Base-by-base conservation (phyloP, 2,329 filamentous ascomycete species). In the Biscogniauxia mediterranea region DNA sequence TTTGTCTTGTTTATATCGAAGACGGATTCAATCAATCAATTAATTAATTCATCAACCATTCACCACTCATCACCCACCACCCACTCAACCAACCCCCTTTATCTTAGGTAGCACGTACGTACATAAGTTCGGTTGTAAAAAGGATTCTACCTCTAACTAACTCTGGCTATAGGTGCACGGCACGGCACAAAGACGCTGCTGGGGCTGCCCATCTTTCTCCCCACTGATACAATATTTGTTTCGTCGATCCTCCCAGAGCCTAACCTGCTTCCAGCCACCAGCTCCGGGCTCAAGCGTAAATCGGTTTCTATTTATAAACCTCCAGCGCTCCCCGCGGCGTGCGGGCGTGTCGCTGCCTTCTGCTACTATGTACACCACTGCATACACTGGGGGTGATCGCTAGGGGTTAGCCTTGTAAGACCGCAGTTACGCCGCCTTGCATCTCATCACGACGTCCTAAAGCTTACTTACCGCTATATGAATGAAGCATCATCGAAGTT, bases 321-420 rank as follows among this genome's bases (percentile, higher is more conserved):
- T 46, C 15, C 28, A 32, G 28, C 28, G 3, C 2, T 46, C 38
- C 38, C 38, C 38, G 6, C 38, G 38, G 26, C 26, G 26, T 28
- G 26, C 26, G 11, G 38, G 38, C 38, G 38, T 46, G 38, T 46
- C 38, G 38, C 38, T 7, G 8, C 32, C 9, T 15, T 15, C 32
- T 38, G 32, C 32, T 9, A 15, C 13, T 38, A 38, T 2, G 9
- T 15, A 38, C 23, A 23, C 23, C 23, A 23, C 23, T 23, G 23
- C 23, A 23, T 23, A 23, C 5, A 23, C 23, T 23, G 23, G 23
- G 23, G 38, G 38, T n/a, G 38, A 3, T 56, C 69, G 70, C 50
- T 66, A 17, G 61, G 55, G 19, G 8, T 52, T 21, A 13, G 50
- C 50, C 50, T 25, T 25, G 19, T 52, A 52, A 13, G 19, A 52